Percentiles rank a stretch among this genome's conserved stretches.
Conservation (phyloP, 2,329 filamentous ascomycete species). For the Colletotrichum sp. region DNA sequence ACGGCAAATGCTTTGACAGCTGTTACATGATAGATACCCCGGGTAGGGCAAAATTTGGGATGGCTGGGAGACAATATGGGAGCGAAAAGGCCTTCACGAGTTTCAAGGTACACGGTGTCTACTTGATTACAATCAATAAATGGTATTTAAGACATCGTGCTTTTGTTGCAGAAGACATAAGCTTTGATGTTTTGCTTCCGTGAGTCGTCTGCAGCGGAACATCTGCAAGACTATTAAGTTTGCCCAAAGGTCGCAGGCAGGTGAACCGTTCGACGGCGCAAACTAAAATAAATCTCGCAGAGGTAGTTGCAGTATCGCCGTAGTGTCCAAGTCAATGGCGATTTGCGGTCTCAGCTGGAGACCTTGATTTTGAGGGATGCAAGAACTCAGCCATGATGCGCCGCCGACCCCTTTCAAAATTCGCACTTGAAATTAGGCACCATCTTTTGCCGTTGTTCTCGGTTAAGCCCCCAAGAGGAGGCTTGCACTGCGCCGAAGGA, state of each 20-base stretch:
- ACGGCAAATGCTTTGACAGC: background rate
- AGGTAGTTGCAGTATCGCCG: background rate
- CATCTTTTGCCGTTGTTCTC: background rate
- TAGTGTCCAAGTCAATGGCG: background rate
- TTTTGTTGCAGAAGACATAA: background rate
- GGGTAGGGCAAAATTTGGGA: background rate
- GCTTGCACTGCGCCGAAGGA: background rate
- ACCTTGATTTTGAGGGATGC: background rate
- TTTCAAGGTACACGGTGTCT: background rate
- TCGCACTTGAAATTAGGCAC: background rate
- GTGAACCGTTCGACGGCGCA: fast-evolving
- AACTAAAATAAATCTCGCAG: fast-evolving
- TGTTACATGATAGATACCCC: background rate
- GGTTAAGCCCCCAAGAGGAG: background rate
- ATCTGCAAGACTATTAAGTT: background rate
- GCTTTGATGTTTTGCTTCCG: background rate
- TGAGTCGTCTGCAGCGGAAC: background rate
- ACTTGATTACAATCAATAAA: background rate
- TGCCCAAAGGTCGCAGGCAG: too few relatives aligned
- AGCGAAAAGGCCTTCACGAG: background rate
- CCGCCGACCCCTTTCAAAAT: background rate
- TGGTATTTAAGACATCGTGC: background rate
- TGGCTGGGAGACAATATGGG: background rate
- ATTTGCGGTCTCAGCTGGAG: background rate
- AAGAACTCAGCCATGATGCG: background rate